A percentile compares a stretch with the other conserved stretches of the same genome.
phyloP scores from a whole-genome alignment of 1,139 yeast species.

The Saccharomyces hybrid region DNA sequence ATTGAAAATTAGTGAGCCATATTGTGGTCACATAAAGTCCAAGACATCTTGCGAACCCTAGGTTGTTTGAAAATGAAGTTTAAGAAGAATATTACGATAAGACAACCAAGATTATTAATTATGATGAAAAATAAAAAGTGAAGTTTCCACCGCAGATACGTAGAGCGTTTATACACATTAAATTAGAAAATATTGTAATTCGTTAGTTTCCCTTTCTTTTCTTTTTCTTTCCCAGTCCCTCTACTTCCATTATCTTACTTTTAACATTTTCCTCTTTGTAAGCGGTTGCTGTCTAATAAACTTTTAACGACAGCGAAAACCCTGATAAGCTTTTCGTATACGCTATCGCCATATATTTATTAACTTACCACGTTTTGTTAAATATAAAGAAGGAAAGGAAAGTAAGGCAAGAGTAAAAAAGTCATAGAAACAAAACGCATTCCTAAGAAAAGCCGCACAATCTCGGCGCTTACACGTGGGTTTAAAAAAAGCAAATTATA shows the following conservation, averaged over 20 bases:
- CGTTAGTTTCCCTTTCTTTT: too few species aligned
- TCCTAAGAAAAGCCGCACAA: neutral
- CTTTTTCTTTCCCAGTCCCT: too few species aligned
- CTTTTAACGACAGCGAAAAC: neutral
- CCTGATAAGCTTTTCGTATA: neutral
- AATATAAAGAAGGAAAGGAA: neutral
- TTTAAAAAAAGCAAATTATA: neutral
- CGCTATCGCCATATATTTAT: neutral
- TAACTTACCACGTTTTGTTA: neutral
- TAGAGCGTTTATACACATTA: too few species aligned
- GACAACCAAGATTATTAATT: neutral
- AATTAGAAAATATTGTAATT: too few species aligned
- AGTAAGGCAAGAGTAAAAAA: neutral
- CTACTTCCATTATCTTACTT: neutral
- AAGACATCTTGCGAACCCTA: conserved; percentile 3
- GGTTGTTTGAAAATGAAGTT: conserved; percentile 52
- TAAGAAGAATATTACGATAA: neutral
- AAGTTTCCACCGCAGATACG: too few species aligned
- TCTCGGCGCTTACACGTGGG: neutral
- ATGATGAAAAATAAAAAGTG: neutral
- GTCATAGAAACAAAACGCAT: neutral
- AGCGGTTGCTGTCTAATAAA: neutral
- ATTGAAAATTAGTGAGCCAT: conserved; percentile 4
- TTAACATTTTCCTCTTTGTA: neutral
- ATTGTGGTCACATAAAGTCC: conserved; percentile 6